Base-by-base conservation (phyloP, 768 basidiomycete genomes). In the Obba rivulosa region DNA sequence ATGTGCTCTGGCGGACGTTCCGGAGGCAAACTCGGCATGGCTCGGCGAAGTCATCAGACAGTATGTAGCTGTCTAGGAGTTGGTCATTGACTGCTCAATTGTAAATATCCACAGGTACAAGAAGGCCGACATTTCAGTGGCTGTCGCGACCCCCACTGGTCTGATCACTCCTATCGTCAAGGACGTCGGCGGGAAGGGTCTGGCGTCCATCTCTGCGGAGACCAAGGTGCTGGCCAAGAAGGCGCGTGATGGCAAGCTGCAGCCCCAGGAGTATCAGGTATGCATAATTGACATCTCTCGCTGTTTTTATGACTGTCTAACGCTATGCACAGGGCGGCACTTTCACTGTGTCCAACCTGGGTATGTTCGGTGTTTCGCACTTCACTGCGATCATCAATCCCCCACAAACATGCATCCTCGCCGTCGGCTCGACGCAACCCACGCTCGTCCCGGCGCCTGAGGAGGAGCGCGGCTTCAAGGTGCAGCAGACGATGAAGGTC, bases 321-420 rank as follows among this genome's bases (percentile, higher is more conserved):
- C 51, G 34, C 31, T 22, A 37, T 41, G 42, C 49, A 18, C 53
- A 92, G 87, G 96, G 96, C 46, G 96, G 96, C 42, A 90, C 94
- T 11, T 98, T 99, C 74, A 98, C 96, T 38, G 91, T 99, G 66
- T 99, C 96, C 51, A 99, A 99, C 73, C 78, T 99, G 48, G 96
- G 96, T 69, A 99, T 99, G 96, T 96, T 78, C 64, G 94, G 88
- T 53, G 80, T 97, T 61, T 80, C 83, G 47, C 87, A 93, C 69
- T 99, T 99, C 70, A 97, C 94, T 13, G 96, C 96, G 41, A 98
- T 99, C 73, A 95, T 99, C 80, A 99, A 99, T 77, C 83, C 88
- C 13, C 96, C 96, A 21, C 96, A 98, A 69, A 90, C 92, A 41
- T 97, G 94, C 70, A 99, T 98, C 62, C 85, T 99, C 52, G 96